These are phyloP conservation scores for Purpureocillium takamizusanense DNA, from an alignment of 2,329 filamentous ascomycete genomes.

Conservation along the genomic window DNA sequence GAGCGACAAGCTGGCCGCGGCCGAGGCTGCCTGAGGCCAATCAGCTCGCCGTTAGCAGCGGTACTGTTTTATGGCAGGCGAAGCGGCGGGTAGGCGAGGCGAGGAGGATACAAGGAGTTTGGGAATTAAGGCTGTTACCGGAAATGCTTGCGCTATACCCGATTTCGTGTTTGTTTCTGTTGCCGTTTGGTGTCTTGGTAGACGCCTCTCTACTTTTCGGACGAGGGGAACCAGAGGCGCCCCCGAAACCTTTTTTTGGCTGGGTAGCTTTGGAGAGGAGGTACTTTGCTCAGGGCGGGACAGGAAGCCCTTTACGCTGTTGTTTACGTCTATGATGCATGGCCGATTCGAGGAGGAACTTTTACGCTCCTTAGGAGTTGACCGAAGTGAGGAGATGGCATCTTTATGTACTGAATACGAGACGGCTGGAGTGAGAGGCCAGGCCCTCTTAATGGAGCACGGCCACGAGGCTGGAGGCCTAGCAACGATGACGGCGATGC, in stretches of 20 bases:
- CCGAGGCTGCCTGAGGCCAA: conserved; percentile 14
- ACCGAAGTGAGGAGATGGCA: background rate
- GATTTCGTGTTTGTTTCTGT: conserved; percentile 4
- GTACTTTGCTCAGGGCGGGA: conserved; percentile 1
- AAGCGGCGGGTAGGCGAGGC: background rate
- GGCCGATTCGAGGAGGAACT: background rate
- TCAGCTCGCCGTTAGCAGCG: background rate
- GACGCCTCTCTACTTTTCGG: background rate
- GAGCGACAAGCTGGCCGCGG: conserved; percentile 13
- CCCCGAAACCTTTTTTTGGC: background rate
- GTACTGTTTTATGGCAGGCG: background rate
- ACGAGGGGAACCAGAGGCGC: background rate
- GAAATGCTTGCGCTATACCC: conserved; percentile 8
- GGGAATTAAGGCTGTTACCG: conserved; percentile 5
- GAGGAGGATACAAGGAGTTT: conserved; percentile 7
- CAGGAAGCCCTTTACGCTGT: conserved; percentile 2
- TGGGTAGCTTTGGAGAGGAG: background rate
- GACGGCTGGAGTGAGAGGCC: background rate
- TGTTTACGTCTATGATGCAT: conserved; percentile 3
- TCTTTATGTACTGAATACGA: background rate
- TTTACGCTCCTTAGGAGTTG: background rate
- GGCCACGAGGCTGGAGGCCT: no score
- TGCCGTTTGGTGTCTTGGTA: conserved; percentile 1
- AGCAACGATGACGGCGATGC: no score
- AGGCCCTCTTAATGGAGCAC: background rate